These are phyloP conservation scores for Scleroderma bovista DNA, from an alignment of 768 basidiomycete genomes.

Conservation along the genomic window DNA sequence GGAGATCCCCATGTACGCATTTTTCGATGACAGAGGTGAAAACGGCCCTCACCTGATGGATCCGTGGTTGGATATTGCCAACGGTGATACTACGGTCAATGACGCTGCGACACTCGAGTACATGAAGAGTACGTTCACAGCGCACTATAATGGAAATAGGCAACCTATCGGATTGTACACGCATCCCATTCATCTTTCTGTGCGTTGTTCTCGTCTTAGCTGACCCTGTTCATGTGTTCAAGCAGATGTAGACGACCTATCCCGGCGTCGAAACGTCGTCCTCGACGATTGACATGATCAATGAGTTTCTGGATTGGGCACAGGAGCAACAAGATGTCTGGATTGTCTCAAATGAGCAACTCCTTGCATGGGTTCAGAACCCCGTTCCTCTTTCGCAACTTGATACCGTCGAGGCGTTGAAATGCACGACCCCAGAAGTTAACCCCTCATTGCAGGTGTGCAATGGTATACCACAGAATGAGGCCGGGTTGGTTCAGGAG, in stretches of 20 bases:
- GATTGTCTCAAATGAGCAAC: constrained; percentile 68
- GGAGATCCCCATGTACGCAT: constrained; percentile 82
- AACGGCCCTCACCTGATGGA: constrained; percentile 72
- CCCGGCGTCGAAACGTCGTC: constrained; percentile 50
- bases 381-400: constrained; percentile 63
- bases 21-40: constrained; percentile 56
- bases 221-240: neutral
- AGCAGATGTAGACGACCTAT: constrained; percentile 43
- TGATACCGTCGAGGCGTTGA: constrained; percentile 44
- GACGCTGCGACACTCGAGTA: constrained; percentile 62
- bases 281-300: constrained; percentile 69
- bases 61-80: constrained; percentile 68
- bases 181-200: constrained; percentile 73
- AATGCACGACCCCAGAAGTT: constrained; percentile 61
- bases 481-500: constrained; percentile 52
- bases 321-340: constrained; percentile 66
- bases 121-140: constrained; percentile 70
- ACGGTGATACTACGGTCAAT: constrained; percentile 45
- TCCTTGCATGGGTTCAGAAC: constrained; percentile 69
- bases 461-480: constrained; percentile 69
- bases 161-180: constrained; percentile 80
- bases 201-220: constrained; percentile 13
- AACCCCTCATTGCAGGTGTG: constrained; percentile 53
- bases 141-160: constrained; percentile 67
- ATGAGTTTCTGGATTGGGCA: constrained; percentile 77